Percentiles rank a stretch among this genome's conserved stretches.
These are phyloP conservation scores for Arthrobotrys sphaeroides DNA, from an alignment of 2,329 filamentous ascomycete genomes.

Conservation along the genomic window DNA sequence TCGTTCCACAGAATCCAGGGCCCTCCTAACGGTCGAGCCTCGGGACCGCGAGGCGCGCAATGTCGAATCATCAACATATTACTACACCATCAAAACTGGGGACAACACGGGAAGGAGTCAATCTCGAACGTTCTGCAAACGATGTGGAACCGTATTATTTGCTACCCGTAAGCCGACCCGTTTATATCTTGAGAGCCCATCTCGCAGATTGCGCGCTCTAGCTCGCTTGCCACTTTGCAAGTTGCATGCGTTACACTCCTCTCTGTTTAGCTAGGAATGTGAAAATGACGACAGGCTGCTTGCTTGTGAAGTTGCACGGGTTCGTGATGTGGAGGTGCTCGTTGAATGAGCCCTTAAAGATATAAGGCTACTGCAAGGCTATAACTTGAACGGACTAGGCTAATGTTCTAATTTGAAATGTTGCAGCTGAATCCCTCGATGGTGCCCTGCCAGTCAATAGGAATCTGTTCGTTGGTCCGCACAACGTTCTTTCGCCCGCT, in stretches of 20 bases:
- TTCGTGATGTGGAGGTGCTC: neutral
- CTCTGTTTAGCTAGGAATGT: conserved; percentile 47
- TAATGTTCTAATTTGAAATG: conserved; percentile 20
- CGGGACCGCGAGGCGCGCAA: conserved; percentile 47
- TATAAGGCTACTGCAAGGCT: conserved; percentile 13
- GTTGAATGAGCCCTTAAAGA: neutral
- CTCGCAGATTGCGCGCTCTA: conserved; percentile 9
- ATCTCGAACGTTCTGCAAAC: conserved; percentile 53
- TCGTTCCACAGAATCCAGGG: conserved; percentile 46
- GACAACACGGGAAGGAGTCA: conserved; percentile 52
- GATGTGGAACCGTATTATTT: conserved; percentile 53
- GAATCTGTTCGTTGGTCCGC: conserved; percentile 43
- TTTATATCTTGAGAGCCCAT: conserved; percentile 3
- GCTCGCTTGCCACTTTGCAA: neutral
- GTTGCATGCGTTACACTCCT: conserved; percentile 8
- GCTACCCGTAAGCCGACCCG: conserved; percentile 48
- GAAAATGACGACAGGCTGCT: conserved; percentile 33
- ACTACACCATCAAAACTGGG: conserved; percentile 51
- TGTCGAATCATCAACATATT: conserved; percentile 50
- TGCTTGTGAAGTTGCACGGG: conserved; percentile 19
- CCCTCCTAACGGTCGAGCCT: conserved; percentile 46
- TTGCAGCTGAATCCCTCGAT: conserved; percentile 51
- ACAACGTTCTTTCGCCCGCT: conserved; percentile 34
- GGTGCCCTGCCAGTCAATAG: conserved; percentile 48
- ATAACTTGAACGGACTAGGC: neutral